Evolutionary conservation across 2,329 filamentous ascomycete genomes (phyloP).

Genomic region (Arthrobotrys entomopaga): DNA sequence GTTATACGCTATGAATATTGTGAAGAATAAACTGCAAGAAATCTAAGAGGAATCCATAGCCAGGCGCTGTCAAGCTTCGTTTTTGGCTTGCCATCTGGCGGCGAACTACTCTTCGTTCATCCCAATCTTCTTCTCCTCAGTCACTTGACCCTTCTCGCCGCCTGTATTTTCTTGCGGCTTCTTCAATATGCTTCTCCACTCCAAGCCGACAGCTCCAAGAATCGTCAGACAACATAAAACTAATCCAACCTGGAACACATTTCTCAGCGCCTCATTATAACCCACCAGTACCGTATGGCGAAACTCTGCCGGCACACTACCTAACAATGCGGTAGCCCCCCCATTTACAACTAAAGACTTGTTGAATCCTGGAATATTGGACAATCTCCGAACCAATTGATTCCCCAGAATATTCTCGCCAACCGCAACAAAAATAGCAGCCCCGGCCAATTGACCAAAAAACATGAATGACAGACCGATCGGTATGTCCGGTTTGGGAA

Average conservation of each 20-base stretch:
- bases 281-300: conserved; percentile 69
- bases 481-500: conserved; percentile 67
- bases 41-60: too few relatives aligned
- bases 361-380: conserved; percentile 57
- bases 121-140: conserved; percentile 1
- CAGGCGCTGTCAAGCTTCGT: background rate
- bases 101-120: background rate
- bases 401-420: conserved; percentile 68
- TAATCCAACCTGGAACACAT: conserved; percentile 71
- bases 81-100: background rate
- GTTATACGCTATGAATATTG: too few relatives aligned
- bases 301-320: conserved; percentile 66
- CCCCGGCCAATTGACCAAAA: conserved; percentile 70
- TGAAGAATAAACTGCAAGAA: too few relatives aligned
- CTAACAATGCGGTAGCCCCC: conserved; percentile 71
- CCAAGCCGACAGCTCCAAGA: conserved; percentile 68
- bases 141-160: background rate
- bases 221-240: conserved; percentile 68
- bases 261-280: conserved; percentile 72
- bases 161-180: background rate
- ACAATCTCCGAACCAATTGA: conserved; percentile 60
- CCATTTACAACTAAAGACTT: conserved; percentile 63
- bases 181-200: conserved; percentile 70
- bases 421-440: conserved; percentile 70
- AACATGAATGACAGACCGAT: conserved; percentile 69